phyloP scores from a whole-genome alignment of 2,329 filamentous ascomycete species.

The Fusarium proliferatum region DNA sequence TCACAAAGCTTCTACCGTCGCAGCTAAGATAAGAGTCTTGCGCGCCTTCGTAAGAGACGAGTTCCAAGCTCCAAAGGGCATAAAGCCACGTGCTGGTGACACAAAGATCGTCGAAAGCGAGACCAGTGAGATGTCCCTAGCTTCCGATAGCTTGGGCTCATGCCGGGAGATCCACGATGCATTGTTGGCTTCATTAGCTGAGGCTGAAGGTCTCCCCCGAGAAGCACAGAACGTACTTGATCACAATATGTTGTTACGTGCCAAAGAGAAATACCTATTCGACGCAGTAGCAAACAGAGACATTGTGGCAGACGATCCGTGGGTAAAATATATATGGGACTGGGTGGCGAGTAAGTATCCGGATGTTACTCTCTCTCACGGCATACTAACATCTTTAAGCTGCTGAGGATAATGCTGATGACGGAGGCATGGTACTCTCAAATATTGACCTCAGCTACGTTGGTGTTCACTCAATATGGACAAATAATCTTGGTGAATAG shows the following conservation, averaged over 20 bases:
- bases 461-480: slow-evolving; percentile 79
- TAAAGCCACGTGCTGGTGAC: slow-evolving; percentile 41
- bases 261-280: slow-evolving; percentile 71
- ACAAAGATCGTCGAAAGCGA: slow-evolving; percentile 47
- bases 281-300: slow-evolving; percentile 72
- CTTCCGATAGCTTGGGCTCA: slow-evolving; percentile 55
- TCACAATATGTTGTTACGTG: slow-evolving; percentile 68
- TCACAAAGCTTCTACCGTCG: slow-evolving; percentile 54
- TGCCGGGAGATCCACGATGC: slow-evolving; percentile 69
- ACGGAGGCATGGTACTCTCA: slow-evolving; percentile 76
- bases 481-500: slow-evolving; percentile 70
- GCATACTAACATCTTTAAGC: slow-evolving; percentile 51
- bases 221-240: slow-evolving; percentile 65
- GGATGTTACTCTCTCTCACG: neutral
- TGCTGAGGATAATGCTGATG: slow-evolving; percentile 71
- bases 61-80: slow-evolving; percentile 39
- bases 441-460: slow-evolving; percentile 80
- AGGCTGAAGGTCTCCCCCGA: slow-evolving; percentile 59
- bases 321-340: slow-evolving; percentile 83
- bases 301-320: slow-evolving; percentile 77
- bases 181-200: slow-evolving; percentile 58
- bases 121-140: slow-evolving; percentile 52
- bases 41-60: slow-evolving; percentile 53
- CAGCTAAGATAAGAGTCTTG: slow-evolving; percentile 62
- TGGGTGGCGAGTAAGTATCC: slow-evolving; percentile 72